phyloP scores from a whole-genome alignment of 1,139 yeast genomes.

The Groenewaldozyma auringiensis region DNA sequence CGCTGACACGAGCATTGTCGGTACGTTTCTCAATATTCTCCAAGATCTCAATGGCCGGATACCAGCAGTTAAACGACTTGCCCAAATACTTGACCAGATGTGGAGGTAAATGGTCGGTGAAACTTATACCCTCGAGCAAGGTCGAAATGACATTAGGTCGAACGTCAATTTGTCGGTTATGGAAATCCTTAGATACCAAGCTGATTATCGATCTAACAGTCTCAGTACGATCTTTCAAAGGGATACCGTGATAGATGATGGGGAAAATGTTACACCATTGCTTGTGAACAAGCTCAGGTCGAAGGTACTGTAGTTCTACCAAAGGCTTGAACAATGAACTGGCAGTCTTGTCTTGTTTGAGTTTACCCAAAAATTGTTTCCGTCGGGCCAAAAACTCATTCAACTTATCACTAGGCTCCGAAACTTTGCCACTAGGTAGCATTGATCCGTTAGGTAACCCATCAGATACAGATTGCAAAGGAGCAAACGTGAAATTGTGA shows the following conservation, averaged over 20 bases:
- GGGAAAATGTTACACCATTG: conserved; percentile 87
- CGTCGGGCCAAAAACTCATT: conserved; percentile 45
- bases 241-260: conserved; percentile 61
- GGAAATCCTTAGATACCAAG: conserved; percentile 82
- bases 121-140: conserved; percentile 70
- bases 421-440: background rate
- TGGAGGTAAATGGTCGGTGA: conserved; percentile 77
- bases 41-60: conserved; percentile 71
- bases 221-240: conserved; percentile 74
- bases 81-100: conserved; percentile 88
- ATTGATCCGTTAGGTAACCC: conserved; percentile 21
- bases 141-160: conserved; percentile 86
- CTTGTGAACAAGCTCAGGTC: conserved; percentile 70
- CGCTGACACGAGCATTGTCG: conserved; percentile 69
- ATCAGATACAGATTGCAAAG: conserved; percentile 43
- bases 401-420: conserved; percentile 15
- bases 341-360: conserved; percentile 37
- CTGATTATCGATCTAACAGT: conserved; percentile 73
- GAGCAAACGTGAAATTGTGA: conserved; percentile 49
- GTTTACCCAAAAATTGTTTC: conserved; percentile 39
- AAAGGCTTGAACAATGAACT: conserved; percentile 53
- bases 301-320: conserved; percentile 73
- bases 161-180: conserved; percentile 76
- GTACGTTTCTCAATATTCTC: conserved; percentile 65
- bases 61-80: conserved; percentile 84